Base-by-base conservation (phyloP, 2,329 filamentous ascomycete species). In the Fonsecaea pugnacius region DNA sequence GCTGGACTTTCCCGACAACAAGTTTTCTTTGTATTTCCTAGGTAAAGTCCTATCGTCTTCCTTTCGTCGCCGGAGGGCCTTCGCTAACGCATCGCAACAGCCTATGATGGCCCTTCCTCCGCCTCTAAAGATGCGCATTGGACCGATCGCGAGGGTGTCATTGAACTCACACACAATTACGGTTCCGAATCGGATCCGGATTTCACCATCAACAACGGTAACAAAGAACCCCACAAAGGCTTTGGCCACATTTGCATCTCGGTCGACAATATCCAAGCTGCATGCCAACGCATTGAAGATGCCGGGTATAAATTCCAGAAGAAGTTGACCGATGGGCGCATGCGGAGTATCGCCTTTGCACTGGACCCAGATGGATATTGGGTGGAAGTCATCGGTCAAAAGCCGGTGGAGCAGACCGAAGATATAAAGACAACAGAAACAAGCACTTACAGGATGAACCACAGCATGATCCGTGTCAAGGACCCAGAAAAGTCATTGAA, bases 21-120 rank as follows among this genome's bases (percentile, higher is more conserved):
- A 96, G 75, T 98, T 98, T 78, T 91, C 95, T 73, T 87, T 97
- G 32, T 98, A 98, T 83, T 98, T 98, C 80, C 84, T 99, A 65
- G 67, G 65, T 69, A 58, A 53, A 53, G 6, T 27, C 5, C 43
- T 3, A 3, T 24, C 21, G 12, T 48, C 43, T 14, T 24, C 30
- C 8, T 9, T 21, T 27, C 54, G 18, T 33, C 27, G n/a, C n/a
- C n/a, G n/a, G 18, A 18, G 2, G 14, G 14, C 27, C 4, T 4
- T n/a, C 2, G 14, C 30, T 33, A 14, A 53, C 51, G 33, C 30
- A n/a, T 52, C 24, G 60, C 27, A 58, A 48, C 21, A 68, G 92
- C 89, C 65, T 98, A 96, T 79, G 89, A 96, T 75, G 85, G 87
- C 35, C 86, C 91, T 9, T 82, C 85, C 40, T 90, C 94, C 14